phyloP scores from a whole-genome alignment of 2,329 filamentous ascomycete genomes.

The Penicillium sp. region DNA sequence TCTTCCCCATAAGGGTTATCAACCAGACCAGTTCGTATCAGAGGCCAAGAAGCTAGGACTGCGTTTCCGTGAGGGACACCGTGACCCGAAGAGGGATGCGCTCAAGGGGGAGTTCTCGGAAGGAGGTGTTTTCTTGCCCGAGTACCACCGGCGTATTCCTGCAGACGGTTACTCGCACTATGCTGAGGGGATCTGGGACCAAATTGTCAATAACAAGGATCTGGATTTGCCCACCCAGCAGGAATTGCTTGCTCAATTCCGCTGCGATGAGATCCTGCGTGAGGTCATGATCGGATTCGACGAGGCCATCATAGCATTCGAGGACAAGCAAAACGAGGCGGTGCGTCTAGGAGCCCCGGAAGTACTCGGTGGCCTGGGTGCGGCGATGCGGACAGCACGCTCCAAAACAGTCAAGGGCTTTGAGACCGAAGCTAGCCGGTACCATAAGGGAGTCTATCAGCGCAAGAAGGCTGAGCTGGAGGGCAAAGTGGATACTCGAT shows the following conservation, averaged over 20 bases:
- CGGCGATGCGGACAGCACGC: slow-evolving; percentile 72
- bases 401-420: slow-evolving; percentile 79
- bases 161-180: slow-evolving; percentile 97
- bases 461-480: slow-evolving; percentile 85
- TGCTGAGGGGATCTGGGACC: slow-evolving; percentile 93
- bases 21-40: slow-evolving; percentile 84
- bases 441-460: slow-evolving; percentile 93
- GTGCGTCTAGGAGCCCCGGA: slow-evolving; percentile 71
- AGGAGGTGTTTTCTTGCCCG: slow-evolving; percentile 83
- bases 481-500: slow-evolving; percentile 80
- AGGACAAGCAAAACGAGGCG: slow-evolving; percentile 80
- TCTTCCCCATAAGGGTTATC: slow-evolving; percentile 93
- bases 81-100: slow-evolving; percentile 65
- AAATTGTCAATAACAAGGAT: slow-evolving; percentile 99
- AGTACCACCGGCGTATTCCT: slow-evolving; percentile 94
- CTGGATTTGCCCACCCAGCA: slow-evolving; percentile 95
- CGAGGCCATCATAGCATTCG: slow-evolving; percentile 76
- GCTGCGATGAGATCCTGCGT: slow-evolving; percentile 93
- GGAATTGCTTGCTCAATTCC: slow-evolving; percentile 93
- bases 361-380: slow-evolving; percentile 76
- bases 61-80: slow-evolving; percentile 81
- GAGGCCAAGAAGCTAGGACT: slow-evolving; percentile 80
- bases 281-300: slow-evolving; percentile 88
- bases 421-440: slow-evolving; percentile 85
- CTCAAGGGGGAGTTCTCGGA: slow-evolving; percentile 71